Conservation (phyloP, 495 filamentous ascomycete genomes). For the Aspergillus panamensis region DNA sequence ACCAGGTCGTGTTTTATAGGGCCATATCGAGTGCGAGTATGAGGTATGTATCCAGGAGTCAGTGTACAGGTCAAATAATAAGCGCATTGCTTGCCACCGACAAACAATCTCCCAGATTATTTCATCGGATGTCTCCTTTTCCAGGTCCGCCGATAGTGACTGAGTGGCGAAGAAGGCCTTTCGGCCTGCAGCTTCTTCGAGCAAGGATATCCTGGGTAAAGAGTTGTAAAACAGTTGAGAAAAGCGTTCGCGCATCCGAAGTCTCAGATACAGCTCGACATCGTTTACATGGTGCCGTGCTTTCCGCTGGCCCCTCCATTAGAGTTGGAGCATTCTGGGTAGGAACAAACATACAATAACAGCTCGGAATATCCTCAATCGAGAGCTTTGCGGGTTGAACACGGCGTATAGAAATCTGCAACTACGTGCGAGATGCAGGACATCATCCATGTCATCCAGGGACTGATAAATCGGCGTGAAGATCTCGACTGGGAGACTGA, state of each 20-base stretch:
- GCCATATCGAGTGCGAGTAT: neutral
- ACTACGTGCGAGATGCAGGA: conserved; percentile 1
- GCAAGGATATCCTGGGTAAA: neutral
- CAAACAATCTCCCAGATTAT: conserved; percentile 1
- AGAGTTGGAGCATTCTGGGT: neutral
- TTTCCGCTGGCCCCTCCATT: neutral
- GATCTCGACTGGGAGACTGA: conserved; percentile 3
- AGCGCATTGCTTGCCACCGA: conserved; percentile 6
- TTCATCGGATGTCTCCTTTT: neutral
- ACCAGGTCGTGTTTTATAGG: neutral
- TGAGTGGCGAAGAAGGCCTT: neutral
- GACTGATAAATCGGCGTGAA: neutral
- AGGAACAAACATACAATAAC: neutral
- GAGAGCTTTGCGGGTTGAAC: neutral
- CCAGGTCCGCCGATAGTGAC: neutral
- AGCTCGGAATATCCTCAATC: neutral
- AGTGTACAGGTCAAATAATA: conserved; percentile 10
- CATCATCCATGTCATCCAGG: neutral
- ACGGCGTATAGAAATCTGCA: neutral
- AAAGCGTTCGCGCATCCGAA: neutral
- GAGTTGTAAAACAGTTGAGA: neutral
- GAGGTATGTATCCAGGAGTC: neutral
- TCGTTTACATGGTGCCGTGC: neutral
- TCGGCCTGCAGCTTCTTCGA: neutral
- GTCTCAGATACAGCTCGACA: neutral